Evolutionary conservation across 306 rosid genomes (phyloP), one percentile per base, ranked within the genome.

Genomic region (Aeschynomene evenia): DNA sequence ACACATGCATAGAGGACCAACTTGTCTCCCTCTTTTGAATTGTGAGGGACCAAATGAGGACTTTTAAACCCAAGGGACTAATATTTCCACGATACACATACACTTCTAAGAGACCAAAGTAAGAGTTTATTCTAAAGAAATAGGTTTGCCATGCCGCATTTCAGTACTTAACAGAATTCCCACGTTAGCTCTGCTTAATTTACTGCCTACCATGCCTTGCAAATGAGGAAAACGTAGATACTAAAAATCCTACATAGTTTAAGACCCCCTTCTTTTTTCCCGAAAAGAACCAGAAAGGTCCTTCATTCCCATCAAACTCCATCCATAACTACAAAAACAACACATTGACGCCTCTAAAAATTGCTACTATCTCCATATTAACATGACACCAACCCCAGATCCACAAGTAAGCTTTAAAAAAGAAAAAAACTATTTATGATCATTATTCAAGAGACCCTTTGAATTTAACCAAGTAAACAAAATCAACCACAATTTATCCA

Each of bases 171-270:
- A 56, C 36, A 36, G 45, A 21, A 24, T 26, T 36, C 33, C 33
- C 23, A 39, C 14, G 77, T 60, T 51, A 46, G 70, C 63, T 62
- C 63, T 34, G 40, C 39, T 49, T 33, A 61, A 10, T 8, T 37
- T 8, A 2, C 42, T 15, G 13, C 19, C 51, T 12, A 28, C 65
- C 46, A 22, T 39, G 57, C 64, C 72, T 28, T 46, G 12, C 37
- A 70, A 71, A 28, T 31, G 20, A 48, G 18, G 31, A 6, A 28
- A 28, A 45, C 7, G 15, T 29, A 70, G 22, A 70, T 9, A 48
- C 24, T 12, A 63, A 63, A 63, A 57, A 34, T 18, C 12, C 15
- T 5, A 50, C 18, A 75, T 24, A 61, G 49, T 49, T 51, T 28
- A 57, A 70, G 16, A 74, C 40, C 46, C 10, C 26, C 42, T n/a